Evolutionary conservation across 1,284 basidiomycete species (phyloP).

Genomic region (Cryptococcus sp.): DNA sequence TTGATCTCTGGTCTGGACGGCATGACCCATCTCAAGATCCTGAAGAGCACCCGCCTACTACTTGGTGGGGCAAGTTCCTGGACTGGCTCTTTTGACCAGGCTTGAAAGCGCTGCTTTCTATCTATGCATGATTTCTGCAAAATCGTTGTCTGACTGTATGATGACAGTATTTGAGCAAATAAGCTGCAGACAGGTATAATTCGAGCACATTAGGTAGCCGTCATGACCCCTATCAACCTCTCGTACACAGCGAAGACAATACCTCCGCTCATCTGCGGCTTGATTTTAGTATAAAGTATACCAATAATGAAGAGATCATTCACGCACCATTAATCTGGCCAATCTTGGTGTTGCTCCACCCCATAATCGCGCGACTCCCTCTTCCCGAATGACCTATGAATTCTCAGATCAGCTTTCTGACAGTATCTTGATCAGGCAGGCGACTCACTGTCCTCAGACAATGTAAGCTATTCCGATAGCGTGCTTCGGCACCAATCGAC

Average conservation of each 20-base stretch:
- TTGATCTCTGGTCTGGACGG: conserved; percentile 20
- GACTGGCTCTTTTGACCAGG: conserved; percentile 14
- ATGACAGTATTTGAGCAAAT: too few relatives aligned
- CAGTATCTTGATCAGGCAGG: background rate
- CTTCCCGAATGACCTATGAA: conserved; percentile 69
- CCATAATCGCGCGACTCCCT: conserved; percentile 60
- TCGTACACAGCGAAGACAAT: conserved; percentile 29
- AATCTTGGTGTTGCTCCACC: conserved; percentile 26
- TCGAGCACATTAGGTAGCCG: background rate
- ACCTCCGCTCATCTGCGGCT: conserved; percentile 17
- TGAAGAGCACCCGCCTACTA: conserved; percentile 14
- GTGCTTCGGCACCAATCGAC: conserved; percentile 70
- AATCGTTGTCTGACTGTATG: too few relatives aligned
- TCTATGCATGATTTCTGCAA: too few relatives aligned
- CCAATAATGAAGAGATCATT: too few relatives aligned
- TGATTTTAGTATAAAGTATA: background rate
- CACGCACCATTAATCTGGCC: conserved; percentile 23
- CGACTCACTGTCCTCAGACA: conserved; percentile 63
- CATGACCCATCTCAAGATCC: conserved; percentile 13
- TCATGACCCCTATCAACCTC: conserved; percentile 14
- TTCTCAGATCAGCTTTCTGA: background rate
- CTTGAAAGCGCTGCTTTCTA: too few relatives aligned
- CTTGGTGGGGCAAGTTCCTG: conserved; percentile 17
- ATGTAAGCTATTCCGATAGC: conserved; percentile 86
- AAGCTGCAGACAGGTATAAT: too few relatives aligned